A percentile compares a stretch with the other conserved stretches of the same genome.
These are phyloP conservation scores for Xylaria sp. DNA, from an alignment of 2,329 filamentous ascomycete genomes.

Conservation along the genomic window DNA sequence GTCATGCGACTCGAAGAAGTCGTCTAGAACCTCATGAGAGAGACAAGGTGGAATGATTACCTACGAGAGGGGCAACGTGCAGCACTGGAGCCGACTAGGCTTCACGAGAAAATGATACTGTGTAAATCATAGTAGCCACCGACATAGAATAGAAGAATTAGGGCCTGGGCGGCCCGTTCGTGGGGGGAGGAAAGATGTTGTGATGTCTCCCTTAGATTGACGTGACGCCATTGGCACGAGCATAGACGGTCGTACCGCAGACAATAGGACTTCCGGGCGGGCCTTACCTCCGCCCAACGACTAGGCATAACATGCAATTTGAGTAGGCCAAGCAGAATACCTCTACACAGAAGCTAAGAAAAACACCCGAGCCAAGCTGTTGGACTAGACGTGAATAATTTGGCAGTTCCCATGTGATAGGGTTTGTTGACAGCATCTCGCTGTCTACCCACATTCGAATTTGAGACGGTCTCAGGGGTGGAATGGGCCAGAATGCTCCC, in stretches of 20 bases:
- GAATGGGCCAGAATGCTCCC: conserved; percentile 28
- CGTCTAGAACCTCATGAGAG: conserved; percentile 30
- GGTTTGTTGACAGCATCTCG: conserved; percentile 28
- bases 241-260: conserved; percentile 23
- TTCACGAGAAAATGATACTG: conserved; percentile 13
- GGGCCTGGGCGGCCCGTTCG: conserved; percentile 10
- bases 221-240: conserved; percentile 29
- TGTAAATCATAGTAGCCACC: conserved; percentile 27
- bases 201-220: conserved; percentile 29
- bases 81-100: conserved; percentile 35
- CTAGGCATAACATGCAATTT: conserved; percentile 4
- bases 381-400: conserved; percentile 1
- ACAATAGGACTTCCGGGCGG: conserved; percentile 29
- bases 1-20: conserved; percentile 45
- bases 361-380: conserved; percentile 22
- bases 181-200: conserved; percentile 1
- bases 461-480: conserved; percentile 23
- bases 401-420: conserved; percentile 13
- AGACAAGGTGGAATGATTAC: conserved; percentile 34
- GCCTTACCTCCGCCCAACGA: conserved; percentile 9
- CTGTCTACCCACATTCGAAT: conserved; percentile 10
- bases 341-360: conserved; percentile 17
- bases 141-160: conserved; percentile 30
- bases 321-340: neutral
- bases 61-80: conserved; percentile 21